These are phyloP conservation scores for Hirsutella rhossiliensis DNA, from an alignment of 2,329 filamentous ascomycete genomes.

Conservation along the genomic window DNA sequence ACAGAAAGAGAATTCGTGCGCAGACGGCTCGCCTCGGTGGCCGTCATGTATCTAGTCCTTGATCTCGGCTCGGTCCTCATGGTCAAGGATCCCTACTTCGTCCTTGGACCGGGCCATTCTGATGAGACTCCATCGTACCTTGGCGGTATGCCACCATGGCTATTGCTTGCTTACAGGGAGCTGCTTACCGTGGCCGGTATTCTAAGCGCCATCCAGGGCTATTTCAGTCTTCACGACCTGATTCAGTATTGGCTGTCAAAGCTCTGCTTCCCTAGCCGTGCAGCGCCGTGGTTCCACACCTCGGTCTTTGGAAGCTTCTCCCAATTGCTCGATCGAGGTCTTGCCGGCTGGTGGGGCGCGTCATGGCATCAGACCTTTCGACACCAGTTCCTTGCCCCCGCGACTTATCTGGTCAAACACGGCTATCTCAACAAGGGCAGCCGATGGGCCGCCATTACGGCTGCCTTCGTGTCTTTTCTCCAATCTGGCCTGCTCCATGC, in stretches of 20 bases:
- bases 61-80: constrained; percentile 59
- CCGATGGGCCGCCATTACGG: constrained; percentile 9
- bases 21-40: constrained; percentile 30
- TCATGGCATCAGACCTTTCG: constrained; percentile 93
- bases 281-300: constrained; percentile 40
- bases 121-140: constrained; percentile 28
- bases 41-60: constrained; percentile 50
- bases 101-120: constrained; percentile 33
- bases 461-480: constrained; percentile 36
- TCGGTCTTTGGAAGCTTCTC: constrained; percentile 42
- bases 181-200: constrained; percentile 43
- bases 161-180: constrained; percentile 44
- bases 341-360: constrained; percentile 70
- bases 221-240: constrained; percentile 50
- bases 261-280: constrained; percentile 37
- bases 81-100: constrained; percentile 70
- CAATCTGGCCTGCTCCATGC: constrained; percentile 60
- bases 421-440: constrained; percentile 25
- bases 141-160: constrained; percentile 24
- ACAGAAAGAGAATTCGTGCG: constrained; percentile 33
- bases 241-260: constrained; percentile 36
- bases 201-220: constrained; percentile 44
- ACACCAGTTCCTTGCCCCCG: constrained; percentile 53
- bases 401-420: constrained; percentile 29
- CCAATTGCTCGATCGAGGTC: constrained; percentile 52